Evolutionary conservation across 768 basidiomycete genomes (phyloP).

Genomic region (Rhodotorula diobovata): DNA sequence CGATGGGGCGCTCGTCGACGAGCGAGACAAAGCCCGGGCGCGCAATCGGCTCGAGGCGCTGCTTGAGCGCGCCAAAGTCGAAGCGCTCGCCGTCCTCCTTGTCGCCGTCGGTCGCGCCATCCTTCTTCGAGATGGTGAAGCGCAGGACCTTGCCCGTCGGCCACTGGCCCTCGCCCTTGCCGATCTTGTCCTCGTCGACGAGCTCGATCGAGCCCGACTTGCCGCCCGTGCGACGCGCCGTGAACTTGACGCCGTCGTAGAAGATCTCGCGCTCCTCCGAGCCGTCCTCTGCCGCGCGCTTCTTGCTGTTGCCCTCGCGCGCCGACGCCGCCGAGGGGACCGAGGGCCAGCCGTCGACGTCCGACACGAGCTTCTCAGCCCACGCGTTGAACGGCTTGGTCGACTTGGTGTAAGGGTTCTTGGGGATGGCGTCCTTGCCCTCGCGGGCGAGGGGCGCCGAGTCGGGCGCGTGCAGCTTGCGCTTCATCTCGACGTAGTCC

Average conservation of each 20-base stretch:
- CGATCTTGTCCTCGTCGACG: constrained; percentile 33
- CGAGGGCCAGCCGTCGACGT: constrained; percentile 21
- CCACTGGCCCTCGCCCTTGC: constrained; percentile 48
- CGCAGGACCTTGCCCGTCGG: constrained; percentile 57
- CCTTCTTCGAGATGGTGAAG: constrained; percentile 49
- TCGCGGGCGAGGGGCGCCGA: constrained; percentile 48
- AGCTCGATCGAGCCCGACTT: constrained; percentile 32
- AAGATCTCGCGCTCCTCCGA: constrained; percentile 45
- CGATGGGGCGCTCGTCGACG: constrained; percentile 15
- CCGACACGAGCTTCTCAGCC: constrained; percentile 32
- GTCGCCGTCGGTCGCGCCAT: constrained; percentile 12
- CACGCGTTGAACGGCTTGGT: constrained; percentile 39
- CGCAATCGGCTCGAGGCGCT: constrained; percentile 35
- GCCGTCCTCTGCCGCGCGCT: constrained; percentile 51
- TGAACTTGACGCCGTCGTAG: constrained; percentile 37
- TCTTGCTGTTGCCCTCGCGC: constrained; percentile 48
- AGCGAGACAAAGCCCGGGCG: constrained; percentile 32
- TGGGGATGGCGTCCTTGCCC: constrained; percentile 44
- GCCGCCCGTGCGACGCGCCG: constrained; percentile 19
- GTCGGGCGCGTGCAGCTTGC: constrained; percentile 80
- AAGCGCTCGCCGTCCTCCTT: constrained; percentile 53
- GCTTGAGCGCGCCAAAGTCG: constrained; percentile 62
- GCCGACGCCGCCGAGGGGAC: constrained; percentile 51
- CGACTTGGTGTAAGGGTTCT: constrained; percentile 47
- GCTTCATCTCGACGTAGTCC: constrained; percentile 90